Conservation (phyloP, 2,329 filamentous ascomycete species). For the Colletotrichum costaricense region DNA sequence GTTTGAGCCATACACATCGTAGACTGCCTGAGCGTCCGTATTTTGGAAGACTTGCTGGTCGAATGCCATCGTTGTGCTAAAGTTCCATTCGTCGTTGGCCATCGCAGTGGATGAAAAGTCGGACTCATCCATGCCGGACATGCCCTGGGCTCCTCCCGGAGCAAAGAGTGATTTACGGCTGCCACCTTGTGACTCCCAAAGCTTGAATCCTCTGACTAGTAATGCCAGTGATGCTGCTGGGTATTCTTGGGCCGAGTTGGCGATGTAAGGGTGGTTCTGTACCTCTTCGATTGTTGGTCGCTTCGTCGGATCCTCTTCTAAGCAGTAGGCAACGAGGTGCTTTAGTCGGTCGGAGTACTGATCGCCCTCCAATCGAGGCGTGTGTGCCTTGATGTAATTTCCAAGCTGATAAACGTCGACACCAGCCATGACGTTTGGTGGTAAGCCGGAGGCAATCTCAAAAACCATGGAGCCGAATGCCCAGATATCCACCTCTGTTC, state of each 20-base stretch:
- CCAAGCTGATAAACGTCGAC: conserved; percentile 60
- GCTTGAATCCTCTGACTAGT: conserved; percentile 77
- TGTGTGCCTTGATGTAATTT: conserved; percentile 68
- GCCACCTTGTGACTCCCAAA: conserved; percentile 82
- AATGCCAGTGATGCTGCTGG: conserved; percentile 72
- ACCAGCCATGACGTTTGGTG: conserved; percentile 73
- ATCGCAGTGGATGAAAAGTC: conserved; percentile 57
- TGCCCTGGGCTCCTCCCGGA: conserved; percentile 67
- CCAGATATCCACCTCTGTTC: conserved; percentile 84
- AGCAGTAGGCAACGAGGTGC: conserved; percentile 78
- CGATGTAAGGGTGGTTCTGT: conserved; percentile 76
- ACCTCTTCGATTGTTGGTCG: conserved; percentile 78
- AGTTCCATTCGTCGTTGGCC: conserved; percentile 74
- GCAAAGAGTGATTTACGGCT: conserved; percentile 74
- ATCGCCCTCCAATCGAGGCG: conserved; percentile 77
- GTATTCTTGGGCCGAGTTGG: conserved; percentile 69
- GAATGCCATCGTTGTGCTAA: conserved; percentile 74
- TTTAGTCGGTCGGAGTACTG: conserved; percentile 77
- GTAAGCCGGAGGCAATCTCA: conserved; percentile 83
- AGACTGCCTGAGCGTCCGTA: conserved; percentile 67
- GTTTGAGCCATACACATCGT: conserved; percentile 69
- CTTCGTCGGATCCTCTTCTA: conserved; percentile 74
- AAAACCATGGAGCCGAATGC: conserved; percentile 85
- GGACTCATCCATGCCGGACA: conserved; percentile 46
- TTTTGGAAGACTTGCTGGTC: conserved; percentile 67